These are phyloP conservation scores for Termitomyces sp. DNA, from an alignment of 768 basidiomycete species.

Conservation along the genomic window DNA sequence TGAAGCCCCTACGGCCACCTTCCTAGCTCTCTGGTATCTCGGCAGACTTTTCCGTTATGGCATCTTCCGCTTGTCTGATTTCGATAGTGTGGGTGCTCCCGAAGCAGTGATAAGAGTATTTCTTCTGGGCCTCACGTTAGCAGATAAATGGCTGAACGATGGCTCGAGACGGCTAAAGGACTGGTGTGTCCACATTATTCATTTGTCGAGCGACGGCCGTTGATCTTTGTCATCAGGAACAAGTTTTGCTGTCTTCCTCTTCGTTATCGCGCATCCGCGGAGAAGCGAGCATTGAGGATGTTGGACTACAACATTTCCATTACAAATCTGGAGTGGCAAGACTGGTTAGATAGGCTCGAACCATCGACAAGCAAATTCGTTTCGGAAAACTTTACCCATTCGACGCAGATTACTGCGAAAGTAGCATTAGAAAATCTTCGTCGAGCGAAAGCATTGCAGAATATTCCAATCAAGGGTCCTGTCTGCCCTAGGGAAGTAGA, in stretches of 20 bases:
- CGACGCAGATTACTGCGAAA: background rate
- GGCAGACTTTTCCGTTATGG: slow-evolving; percentile 46
- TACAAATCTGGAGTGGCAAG: slow-evolving; percentile 11
- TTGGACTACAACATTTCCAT: slow-evolving; percentile 16
- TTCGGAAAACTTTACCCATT: background rate
- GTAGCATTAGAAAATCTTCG: slow-evolving; percentile 3
- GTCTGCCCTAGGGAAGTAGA: background rate
- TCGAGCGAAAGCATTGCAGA: background rate
- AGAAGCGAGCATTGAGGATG: slow-evolving; percentile 11
- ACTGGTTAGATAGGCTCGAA: slow-evolving; percentile 10
- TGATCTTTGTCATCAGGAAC: slow-evolving; percentile 1
- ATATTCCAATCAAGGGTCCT: background rate
- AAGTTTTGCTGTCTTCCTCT: slow-evolving; percentile 12
- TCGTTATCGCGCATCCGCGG: background rate
- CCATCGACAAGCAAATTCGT: slow-evolving; percentile 3
- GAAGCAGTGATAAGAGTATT: slow-evolving; percentile 48
- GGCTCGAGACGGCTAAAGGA: slow-evolving; percentile 47
- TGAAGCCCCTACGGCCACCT: slow-evolving; percentile 27
- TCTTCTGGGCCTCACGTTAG: slow-evolving; percentile 50
- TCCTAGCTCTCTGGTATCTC: slow-evolving; percentile 60
- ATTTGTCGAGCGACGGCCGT: background rate
- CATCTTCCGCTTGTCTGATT: slow-evolving; percentile 31
- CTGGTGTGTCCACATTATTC: slow-evolving; percentile 35
- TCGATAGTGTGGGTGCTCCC: slow-evolving; percentile 33
- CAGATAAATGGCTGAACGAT: slow-evolving; percentile 64